phyloP scores from a whole-genome alignment of 306 rosid species.

The Sindora glabra region DNA sequence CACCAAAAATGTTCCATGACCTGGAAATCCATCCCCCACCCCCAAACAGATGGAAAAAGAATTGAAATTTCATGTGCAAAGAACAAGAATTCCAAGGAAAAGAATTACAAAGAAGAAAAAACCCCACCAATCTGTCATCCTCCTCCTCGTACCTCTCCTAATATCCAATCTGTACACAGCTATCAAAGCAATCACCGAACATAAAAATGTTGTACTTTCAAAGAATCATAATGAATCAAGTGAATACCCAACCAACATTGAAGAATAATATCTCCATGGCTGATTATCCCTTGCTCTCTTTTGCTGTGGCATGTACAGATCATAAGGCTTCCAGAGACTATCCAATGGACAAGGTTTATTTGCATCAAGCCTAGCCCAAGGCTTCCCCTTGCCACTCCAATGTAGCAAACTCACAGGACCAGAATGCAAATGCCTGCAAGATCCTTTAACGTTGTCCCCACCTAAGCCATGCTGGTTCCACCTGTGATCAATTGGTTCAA shows the following conservation, averaged over 20 bases:
- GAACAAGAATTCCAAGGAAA: not conserved
- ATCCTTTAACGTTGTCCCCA: constrained; percentile 79
- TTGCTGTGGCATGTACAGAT: constrained; percentile 33
- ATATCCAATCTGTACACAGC: constrained; percentile 50
- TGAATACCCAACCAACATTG: constrained; percentile 36
- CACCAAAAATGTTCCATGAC: constrained; percentile 46
- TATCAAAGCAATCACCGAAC: constrained; percentile 42
- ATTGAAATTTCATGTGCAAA: constrained; percentile 15
- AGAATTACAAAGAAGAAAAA: not conserved
- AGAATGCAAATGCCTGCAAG: constrained; percentile 75
- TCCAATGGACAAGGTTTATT: constrained; percentile 70
- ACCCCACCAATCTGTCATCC: not conserved
- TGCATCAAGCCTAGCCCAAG: constrained; percentile 83
- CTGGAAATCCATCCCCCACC: too few species aligned
- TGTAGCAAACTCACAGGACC: constrained; percentile 88
- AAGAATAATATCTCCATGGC: constrained; percentile 33
- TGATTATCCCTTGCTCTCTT: constrained; percentile 6
- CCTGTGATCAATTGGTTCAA: constrained; percentile 71
- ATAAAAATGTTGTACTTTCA: constrained; percentile 21
- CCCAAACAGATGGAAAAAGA: constrained; percentile 17
- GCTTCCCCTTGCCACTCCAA: constrained; percentile 98
- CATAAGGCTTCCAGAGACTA: constrained; percentile 86
- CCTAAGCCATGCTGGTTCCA: constrained; percentile 98
- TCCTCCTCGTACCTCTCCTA: not conserved
- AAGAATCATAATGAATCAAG: constrained; percentile 42